Conservation (phyloP, 176 grass and related monocot genomes). For the Aegilops bicornis region DNA sequence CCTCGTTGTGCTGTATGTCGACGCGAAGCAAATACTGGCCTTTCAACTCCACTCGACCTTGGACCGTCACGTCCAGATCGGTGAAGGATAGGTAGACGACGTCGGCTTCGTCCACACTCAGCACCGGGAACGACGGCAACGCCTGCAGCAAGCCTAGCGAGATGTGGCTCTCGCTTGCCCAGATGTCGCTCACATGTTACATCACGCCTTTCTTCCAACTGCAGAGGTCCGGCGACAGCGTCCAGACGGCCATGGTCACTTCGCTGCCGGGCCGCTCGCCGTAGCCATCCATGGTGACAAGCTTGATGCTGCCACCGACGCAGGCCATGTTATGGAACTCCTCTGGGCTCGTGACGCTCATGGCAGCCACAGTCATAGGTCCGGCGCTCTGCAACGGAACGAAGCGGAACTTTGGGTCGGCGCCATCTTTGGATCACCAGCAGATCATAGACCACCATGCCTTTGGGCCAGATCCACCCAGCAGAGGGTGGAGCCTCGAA, state of each 20-base stretch:
- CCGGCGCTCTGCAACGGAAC: not conserved
- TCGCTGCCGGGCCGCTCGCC: not conserved
- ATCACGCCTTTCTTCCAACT: not conserved
- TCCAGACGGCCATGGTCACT: not conserved
- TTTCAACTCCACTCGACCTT: not conserved
- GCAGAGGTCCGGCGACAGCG: not conserved
- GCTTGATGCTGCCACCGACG: not conserved
- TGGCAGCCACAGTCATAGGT: not conserved
- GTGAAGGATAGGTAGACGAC: not conserved
- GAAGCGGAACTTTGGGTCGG: not conserved
- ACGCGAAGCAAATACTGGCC: not conserved
- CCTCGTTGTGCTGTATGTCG: not conserved
- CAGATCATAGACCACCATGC: not conserved
- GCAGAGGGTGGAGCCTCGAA: not conserved
- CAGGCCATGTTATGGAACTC: not conserved
- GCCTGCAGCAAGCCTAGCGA: not conserved
- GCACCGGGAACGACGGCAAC: not conserved
- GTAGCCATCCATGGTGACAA: constrained; percentile 12
- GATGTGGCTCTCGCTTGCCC: not conserved
- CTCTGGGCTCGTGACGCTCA: accelerated
- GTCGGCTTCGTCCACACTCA: not conserved
- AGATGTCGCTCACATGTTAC: not conserved
- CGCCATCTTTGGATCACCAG: not conserved
- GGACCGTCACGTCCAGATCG: not conserved
- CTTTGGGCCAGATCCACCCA: constrained; percentile 17